A percentile compares a stretch with the other conserved stretches of the same genome.
phyloP scores from a whole-genome alignment of 2,329 filamentous ascomycete species.

The Nemania serpens region DNA sequence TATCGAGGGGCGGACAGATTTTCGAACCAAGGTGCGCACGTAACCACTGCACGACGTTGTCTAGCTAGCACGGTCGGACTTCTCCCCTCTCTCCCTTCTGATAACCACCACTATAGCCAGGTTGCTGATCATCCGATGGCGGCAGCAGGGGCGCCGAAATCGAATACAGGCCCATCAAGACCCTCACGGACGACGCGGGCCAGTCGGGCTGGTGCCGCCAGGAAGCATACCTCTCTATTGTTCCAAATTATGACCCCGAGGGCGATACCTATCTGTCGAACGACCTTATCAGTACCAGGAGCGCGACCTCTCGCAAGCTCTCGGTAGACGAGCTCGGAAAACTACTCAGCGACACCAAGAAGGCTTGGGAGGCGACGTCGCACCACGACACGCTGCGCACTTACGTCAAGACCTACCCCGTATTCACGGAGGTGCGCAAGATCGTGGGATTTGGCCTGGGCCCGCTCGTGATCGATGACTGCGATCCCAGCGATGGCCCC shows the following conservation, averaged over 20 bases:
- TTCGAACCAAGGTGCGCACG: too few relatives aligned
- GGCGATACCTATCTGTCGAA: too few relatives aligned
- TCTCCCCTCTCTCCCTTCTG: too few relatives aligned
- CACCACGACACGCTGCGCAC: not conserved
- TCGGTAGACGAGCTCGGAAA: not conserved
- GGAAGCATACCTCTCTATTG: not conserved
- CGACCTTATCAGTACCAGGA: not conserved
- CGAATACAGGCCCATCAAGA: not conserved
- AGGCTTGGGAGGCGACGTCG: not conserved
- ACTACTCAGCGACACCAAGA: not conserved
- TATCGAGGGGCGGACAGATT: too few relatives aligned
- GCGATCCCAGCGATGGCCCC: too few relatives aligned
- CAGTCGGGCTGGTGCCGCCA: not conserved
- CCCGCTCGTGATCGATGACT: not conserved
- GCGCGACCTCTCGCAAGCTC: not conserved
- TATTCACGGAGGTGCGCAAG: not conserved
- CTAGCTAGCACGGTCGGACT: too few relatives aligned
- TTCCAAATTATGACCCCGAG: not conserved
- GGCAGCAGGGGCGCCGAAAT: not conserved
- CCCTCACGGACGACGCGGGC: not conserved
- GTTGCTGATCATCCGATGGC: too few relatives aligned
- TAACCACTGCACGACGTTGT: too few relatives aligned
- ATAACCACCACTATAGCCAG: too few relatives aligned
- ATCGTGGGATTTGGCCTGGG: not conserved
- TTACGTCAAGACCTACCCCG: not conserved